Percentiles rank a stretch among this genome's conserved stretches.
These are phyloP conservation scores for Ceratobasidium sp. DNA, from an alignment of 1,284 basidiomycete genomes.

Conservation along the genomic window DNA sequence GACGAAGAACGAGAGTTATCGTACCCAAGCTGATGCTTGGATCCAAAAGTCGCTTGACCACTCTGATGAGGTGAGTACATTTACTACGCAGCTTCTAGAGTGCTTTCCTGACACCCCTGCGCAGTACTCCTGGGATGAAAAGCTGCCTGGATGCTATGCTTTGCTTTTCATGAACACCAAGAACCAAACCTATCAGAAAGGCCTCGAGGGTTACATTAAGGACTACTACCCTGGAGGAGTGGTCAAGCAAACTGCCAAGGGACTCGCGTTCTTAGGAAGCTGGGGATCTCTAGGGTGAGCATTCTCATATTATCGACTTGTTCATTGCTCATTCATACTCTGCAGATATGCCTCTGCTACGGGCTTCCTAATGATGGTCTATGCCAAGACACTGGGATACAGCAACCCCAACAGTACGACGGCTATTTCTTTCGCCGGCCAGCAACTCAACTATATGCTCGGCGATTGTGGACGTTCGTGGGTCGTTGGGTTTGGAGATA, in stretches of 20 bases:
- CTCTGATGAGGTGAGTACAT: conserved; percentile 35
- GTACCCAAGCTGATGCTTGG: conserved; percentile 39
- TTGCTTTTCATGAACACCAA: conserved; percentile 45
- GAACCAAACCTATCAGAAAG: conserved; percentile 43
- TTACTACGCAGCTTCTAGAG: too few relatives aligned
- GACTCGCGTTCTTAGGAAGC: conserved; percentile 43
- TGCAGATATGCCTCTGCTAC: conserved; percentile 45
- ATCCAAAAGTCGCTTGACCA: conserved; percentile 44
- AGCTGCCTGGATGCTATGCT: conserved; percentile 44
- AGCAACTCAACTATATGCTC: conserved; percentile 48
- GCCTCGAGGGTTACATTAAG: conserved; percentile 40
- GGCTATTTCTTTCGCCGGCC: conserved; percentile 42
- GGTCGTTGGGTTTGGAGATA: conserved; percentile 49
- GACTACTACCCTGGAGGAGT: conserved; percentile 45
- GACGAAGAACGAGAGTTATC: conserved; percentile 46
- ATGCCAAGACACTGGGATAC: conserved; percentile 44
- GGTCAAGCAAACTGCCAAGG: conserved; percentile 48
- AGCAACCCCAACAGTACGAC: conserved; percentile 25
- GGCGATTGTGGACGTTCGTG: conserved; percentile 48
- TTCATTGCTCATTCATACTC: not conserved
- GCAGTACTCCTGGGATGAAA: conserved; percentile 49
- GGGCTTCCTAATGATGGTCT: conserved; percentile 47
- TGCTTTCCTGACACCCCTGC: not conserved
- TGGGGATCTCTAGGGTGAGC: conserved; percentile 47
- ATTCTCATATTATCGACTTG: not conserved